Base-by-base conservation (phyloP, 106 monocot genomes). In the Allium cepa region DNA sequence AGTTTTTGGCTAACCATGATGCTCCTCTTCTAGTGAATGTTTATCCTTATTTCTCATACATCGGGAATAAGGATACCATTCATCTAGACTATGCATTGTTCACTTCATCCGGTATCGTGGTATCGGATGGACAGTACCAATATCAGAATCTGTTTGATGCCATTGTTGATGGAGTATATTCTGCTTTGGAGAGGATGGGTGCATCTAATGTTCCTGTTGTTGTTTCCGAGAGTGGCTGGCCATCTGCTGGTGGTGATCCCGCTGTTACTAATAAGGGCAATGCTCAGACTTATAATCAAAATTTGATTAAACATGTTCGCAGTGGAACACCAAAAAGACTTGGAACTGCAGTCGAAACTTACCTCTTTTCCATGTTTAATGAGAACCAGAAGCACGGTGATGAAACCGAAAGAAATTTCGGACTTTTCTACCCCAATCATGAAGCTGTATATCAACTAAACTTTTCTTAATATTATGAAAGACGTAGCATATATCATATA, bases 141-240 rank as follows among this genome's bases (percentile, higher is more conserved):
- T 74, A 74, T 49, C 26, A 14, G 2, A 74, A 67, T 65, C 57
- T 74, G 11, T 67, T 74, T 2, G 74, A 74, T 8, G 71, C 71
- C 15, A 71, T 60, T 10, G 60, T 71, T 4, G 71, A 71, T 50
- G 16, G 61, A 6, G 7, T 61, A 7, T 61, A 71, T 26, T 60
- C 60, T 17, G 71, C 71, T 46, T 7, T 8, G 28, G 72, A 72
- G 51, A 72, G 60, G 28, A 17, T 27, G 26, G 62, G 72, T 3
- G 72, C 28, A 8, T 2, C 46, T 15, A 27, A 13, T 7, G 62
- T 72, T 14, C 17, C 13, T 1, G 17, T 72, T 9, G 72, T 72
- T 5, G 62, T 72, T n/a, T 72, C 72, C 3, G 72, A 72, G 52
- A 52, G 60, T 9, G 72, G 72, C 9, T 62, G 72, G 72, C 72